Percentiles rank a stretch among this genome's conserved stretches.
phyloP scores from a whole-genome alignment of 2,329 filamentous ascomycete genomes.

The Elsinoe fawcettii region DNA sequence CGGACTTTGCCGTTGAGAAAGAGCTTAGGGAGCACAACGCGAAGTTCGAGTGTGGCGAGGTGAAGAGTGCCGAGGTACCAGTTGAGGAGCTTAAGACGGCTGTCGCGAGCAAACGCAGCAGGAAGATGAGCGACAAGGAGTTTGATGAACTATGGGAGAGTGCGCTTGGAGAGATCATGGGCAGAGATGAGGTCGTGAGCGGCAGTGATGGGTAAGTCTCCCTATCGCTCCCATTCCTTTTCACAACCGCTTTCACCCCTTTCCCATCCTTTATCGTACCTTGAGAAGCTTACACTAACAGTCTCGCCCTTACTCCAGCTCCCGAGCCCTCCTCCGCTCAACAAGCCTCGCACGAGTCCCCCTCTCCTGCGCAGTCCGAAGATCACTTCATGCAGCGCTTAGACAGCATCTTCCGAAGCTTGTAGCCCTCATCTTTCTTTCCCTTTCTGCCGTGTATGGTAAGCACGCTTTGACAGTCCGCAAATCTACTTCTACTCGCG shows the following conservation, averaged over 20 bases:
- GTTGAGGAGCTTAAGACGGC: slow-evolving; percentile 67
- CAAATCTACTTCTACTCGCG: slow-evolving; percentile 58
- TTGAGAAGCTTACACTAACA: slow-evolving; percentile 61
- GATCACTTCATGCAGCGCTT: slow-evolving; percentile 71
- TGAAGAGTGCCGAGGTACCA: slow-evolving; percentile 57
- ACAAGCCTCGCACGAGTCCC: slow-evolving; percentile 87
- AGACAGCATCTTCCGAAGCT: slow-evolving; percentile 80
- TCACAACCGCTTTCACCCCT: slow-evolving; percentile 11
- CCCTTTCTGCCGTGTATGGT: slow-evolving; percentile 52
- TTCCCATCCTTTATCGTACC: slow-evolving; percentile 7
- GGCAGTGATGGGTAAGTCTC: slow-evolving; percentile 51
- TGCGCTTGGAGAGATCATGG: slow-evolving; percentile 63
- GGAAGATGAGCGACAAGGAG: slow-evolving; percentile 75
- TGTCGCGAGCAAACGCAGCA: slow-evolving; percentile 67
- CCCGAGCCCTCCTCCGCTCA: slow-evolving; percentile 66
- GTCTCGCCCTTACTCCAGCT: slow-evolving; percentile 64
- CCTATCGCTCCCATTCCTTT: slow-evolving; percentile 18
- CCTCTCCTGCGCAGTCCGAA: slow-evolving; percentile 70
- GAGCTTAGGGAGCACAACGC: slow-evolving; percentile 78
- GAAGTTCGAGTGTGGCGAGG: slow-evolving; percentile 80
- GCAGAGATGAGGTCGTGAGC: slow-evolving; percentile 53
- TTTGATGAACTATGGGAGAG: slow-evolving; percentile 82
- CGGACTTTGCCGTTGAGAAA: slow-evolving; percentile 71
- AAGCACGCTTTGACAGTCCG: slow-evolving; percentile 56
- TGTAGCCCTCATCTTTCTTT: slow-evolving; percentile 49